These are phyloP conservation scores for Pelargonium myrrhifolium DNA, from an alignment of 441 rosid genomes.

Conservation along the genomic window DNA sequence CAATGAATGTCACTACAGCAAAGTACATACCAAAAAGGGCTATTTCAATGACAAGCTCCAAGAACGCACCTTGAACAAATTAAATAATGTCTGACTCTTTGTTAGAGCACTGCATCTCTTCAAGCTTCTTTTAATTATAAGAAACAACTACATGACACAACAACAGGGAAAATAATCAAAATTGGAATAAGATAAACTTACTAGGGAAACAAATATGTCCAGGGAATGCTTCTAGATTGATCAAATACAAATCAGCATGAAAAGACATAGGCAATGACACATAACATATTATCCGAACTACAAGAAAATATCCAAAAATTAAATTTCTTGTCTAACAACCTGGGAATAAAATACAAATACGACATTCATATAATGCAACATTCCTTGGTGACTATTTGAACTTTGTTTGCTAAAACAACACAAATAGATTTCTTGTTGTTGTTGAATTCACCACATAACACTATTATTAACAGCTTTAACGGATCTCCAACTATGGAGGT, in stretches of 20 bases:
- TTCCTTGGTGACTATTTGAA: too few species aligned
- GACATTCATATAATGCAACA: background rate
- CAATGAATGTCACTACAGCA: slow-evolving; percentile 12
- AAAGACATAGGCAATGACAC: too few species aligned
- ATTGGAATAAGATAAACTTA: background rate
- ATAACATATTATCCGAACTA: background rate
- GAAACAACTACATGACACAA: slow-evolving; percentile 55
- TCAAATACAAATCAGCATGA: too few species aligned
- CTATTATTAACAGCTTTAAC: too few species aligned
- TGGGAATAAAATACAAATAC: background rate
- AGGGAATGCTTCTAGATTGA: too few species aligned
- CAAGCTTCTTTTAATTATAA: slow-evolving; percentile 91
- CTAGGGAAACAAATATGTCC: too few species aligned
- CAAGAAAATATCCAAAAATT: background rate
- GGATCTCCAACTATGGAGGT: too few species aligned
- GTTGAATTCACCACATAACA: too few species aligned
- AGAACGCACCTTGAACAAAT: slow-evolving; percentile 76
- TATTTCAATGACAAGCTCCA: slow-evolving; percentile 6
- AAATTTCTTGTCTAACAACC: background rate
- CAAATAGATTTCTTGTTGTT: too few species aligned
- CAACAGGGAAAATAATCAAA: slow-evolving; percentile 1
- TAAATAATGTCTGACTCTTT: slow-evolving; percentile 77
- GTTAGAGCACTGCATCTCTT: slow-evolving; percentile 91
- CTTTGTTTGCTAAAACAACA: too few species aligned
- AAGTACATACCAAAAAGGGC: background rate